Base-by-base conservation (phyloP, 140 eudicot genomes). In the Flaveria floridana region DNA sequence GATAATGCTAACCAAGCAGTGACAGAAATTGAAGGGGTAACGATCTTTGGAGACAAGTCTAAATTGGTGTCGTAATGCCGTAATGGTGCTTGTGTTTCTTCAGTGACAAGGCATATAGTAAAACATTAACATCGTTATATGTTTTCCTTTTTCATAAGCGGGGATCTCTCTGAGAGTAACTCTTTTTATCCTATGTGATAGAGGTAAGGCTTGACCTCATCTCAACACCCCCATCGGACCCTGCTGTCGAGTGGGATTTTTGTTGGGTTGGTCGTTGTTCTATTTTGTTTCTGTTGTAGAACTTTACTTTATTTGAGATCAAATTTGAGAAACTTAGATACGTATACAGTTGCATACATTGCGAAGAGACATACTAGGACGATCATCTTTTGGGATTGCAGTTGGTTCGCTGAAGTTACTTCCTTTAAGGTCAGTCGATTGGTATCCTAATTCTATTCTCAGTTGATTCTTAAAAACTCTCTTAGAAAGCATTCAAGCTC, bases 351-450 rank as follows among this genome's bases (percentile, higher is more conserved):
- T 78, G 61, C 85, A 84, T 25, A 63, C 81, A 67, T 61, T 81
- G 72, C 88, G 85, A 3, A 84, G 78, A 79, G 74, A 81, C 42
- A 63, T 78, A 59, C 61, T 84, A 15, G 84, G 86, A 39, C 65
- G 18, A 11, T 75, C 82, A 0, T 74, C 82, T 30, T 66, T 82
- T 51, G 75, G 65, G 68, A 50, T 85, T 62, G 77, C 86, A 53
- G 47, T 70, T 71, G 26, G 71, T 63, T 78, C 81, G 72, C 73
- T 74, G 13, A 70, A 42, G 76, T 71, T 81, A 82, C 55, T 84
- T 69, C 88, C 88, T 7, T 52, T 84, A 26, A 69, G 76, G 55
- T 67, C 73, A 20, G 88, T 78, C 18, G 83, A 81, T 47, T 70
- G 83, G 83, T 25, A 0, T 77, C 3, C 56, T 77, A 44, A 61